These are phyloP conservation scores for Strobilomyces confusus DNA, from an alignment of 768 basidiomycete genomes.

Conservation along the genomic window DNA sequence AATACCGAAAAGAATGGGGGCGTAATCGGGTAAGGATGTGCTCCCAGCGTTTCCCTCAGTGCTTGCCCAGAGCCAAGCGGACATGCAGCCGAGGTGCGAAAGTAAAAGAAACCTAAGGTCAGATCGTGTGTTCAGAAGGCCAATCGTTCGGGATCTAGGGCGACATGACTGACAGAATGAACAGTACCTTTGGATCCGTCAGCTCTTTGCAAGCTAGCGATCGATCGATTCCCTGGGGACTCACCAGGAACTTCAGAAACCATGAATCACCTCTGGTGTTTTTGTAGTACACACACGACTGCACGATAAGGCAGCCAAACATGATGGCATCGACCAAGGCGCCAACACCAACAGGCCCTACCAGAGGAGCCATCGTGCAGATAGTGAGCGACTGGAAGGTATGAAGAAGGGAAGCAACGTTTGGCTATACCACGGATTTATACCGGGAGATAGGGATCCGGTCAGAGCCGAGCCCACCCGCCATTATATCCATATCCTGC, in stretches of 20 bases:
- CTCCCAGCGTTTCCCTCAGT: neutral
- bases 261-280: constrained; percentile 14
- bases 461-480: constrained; percentile 2
- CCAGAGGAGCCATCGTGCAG: constrained; percentile 21
- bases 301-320: constrained; percentile 24
- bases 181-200: constrained; percentile 9
- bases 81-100: constrained; percentile 15
- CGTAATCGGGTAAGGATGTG: constrained; percentile 7
- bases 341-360: constrained; percentile 23
- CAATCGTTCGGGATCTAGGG: neutral
- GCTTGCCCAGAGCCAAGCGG: constrained; percentile 21
- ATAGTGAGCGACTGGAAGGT: neutral
- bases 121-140: constrained; percentile 4
- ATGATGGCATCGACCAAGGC: constrained; percentile 20
- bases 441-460: constrained; percentile 9
- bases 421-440: no score
- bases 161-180: constrained; percentile 17
- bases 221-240: neutral
- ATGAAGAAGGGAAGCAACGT: neutral
- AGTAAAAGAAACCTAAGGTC: constrained; percentile 13
- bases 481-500: constrained; percentile 2
- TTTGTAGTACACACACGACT: constrained; percentile 25
- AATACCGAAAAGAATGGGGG: constrained; percentile 16
- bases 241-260: constrained; percentile 16
- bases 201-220: neutral